Conservation (phyloP, 371 early-diverging fungal genomes). For the Dinochytrium kinnereticum region DNA sequence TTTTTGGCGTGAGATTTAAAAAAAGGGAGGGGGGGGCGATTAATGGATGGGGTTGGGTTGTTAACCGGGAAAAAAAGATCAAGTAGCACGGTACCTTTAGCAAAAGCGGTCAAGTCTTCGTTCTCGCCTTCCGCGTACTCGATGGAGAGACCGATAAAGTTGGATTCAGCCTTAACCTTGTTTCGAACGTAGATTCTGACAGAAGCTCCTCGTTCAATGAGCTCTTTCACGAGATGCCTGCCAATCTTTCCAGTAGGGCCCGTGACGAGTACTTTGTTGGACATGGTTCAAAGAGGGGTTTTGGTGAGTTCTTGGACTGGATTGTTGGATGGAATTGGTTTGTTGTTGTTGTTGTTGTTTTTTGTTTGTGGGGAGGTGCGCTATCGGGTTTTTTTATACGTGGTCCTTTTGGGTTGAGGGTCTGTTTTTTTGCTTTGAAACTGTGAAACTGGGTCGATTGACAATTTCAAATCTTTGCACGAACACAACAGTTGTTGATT, state of each 20-base stretch:
- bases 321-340: too few relatives aligned
- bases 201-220: constrained; percentile 18
- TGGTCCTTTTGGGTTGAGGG: too few relatives aligned
- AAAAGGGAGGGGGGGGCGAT: background rate
- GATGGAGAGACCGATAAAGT: background rate
- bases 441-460: too few relatives aligned
- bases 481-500: too few relatives aligned
- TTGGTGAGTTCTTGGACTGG: background rate
- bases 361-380: too few relatives aligned
- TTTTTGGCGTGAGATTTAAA: background rate
- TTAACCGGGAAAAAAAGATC: too few relatives aligned
- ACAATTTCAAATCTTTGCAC: too few relatives aligned
- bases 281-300: too few relatives aligned
- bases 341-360: too few relatives aligned
- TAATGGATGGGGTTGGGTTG: background rate
- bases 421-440: too few relatives aligned
- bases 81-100: too few relatives aligned
- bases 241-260: constrained; percentile 31
- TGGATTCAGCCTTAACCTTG: constrained; percentile 8
- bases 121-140: constrained; percentile 17
- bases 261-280: constrained; percentile 20
- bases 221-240: constrained; percentile 22
- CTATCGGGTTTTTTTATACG: too few relatives aligned
- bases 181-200: constrained; percentile 17
- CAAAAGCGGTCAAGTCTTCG: constrained; percentile 11